phyloP scores from a whole-genome alignment of 345 rosid species.

The Pugionium cornutum region DNA sequence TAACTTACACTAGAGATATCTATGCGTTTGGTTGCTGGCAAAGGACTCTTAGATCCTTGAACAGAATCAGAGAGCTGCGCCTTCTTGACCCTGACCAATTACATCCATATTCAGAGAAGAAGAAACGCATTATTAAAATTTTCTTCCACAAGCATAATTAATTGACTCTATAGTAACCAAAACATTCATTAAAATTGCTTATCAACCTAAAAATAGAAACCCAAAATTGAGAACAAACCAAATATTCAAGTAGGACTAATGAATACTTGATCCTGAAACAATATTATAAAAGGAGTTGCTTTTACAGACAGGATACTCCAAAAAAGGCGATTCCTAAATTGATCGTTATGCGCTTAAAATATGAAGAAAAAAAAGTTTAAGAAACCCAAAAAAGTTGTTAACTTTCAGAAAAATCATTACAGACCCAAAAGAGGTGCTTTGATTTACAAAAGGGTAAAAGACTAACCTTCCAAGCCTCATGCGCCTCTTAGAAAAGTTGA shows the following conservation, averaged over 20 bases:
- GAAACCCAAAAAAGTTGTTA: slow-evolving; percentile 22
- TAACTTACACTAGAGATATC: slow-evolving; percentile 56
- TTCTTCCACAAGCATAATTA: too few relatives aligned
- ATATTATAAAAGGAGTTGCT: too few relatives aligned
- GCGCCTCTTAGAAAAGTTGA: slow-evolving; percentile 83
- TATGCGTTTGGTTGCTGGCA: slow-evolving; percentile 57
- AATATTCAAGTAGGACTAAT: too few relatives aligned
- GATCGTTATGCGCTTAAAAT: slow-evolving; percentile 9
- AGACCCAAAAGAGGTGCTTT: slow-evolving; percentile 26
- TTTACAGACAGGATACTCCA: too few relatives aligned
- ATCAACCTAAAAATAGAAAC: not conserved
- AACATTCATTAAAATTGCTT: not conserved
- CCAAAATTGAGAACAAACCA: too few relatives aligned
- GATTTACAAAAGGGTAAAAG: slow-evolving; percentile 1
- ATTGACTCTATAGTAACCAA: not conserved
- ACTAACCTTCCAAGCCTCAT: slow-evolving; percentile 92
- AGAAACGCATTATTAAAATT: not conserved
- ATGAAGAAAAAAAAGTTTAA: slow-evolving; percentile 6
- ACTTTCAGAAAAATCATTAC: slow-evolving; percentile 12
- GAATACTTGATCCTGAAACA: too few relatives aligned
- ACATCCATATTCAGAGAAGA: slow-evolving; percentile 21
- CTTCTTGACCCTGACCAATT: slow-evolving; percentile 73
- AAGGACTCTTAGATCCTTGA: slow-evolving; percentile 74
- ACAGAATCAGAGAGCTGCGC: slow-evolving; percentile 86
- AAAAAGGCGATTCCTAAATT: too few relatives aligned